Percentiles rank a stretch among this genome's conserved stretches.
Evolutionary conservation across 805 yeast genomes (phyloP).

Genomic region (Nakazawaea molendinolei): DNA sequence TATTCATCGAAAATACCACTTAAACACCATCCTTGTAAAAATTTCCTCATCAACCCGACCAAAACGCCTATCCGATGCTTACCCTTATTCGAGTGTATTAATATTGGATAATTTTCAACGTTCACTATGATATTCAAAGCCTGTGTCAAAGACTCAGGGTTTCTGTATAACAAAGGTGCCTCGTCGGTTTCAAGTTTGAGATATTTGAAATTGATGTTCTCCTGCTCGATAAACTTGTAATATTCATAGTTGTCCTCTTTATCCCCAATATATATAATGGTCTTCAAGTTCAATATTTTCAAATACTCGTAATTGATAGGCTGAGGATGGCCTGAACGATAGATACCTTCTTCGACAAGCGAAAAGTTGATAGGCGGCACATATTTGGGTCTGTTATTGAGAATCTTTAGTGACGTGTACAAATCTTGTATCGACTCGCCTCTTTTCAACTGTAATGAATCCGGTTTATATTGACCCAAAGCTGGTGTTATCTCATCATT

Average conservation of each 20-base stretch:
- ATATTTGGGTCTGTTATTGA: constrained; percentile 27
- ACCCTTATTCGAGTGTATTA: constrained; percentile 94
- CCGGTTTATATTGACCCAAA: constrained; percentile 8
- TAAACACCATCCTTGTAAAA: constrained; percentile 88
- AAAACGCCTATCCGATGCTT: constrained; percentile 92
- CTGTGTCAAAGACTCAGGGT: constrained; percentile 47
- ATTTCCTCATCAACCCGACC: constrained; percentile 83
- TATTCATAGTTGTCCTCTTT: constrained; percentile 61
- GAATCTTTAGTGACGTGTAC: constrained; percentile 26
- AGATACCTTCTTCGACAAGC: constrained; percentile 79
- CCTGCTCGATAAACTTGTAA: constrained; percentile 61
- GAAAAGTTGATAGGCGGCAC: constrained; percentile 94
- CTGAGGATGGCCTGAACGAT: constrained; percentile 92
- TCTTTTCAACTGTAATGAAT: not conserved
- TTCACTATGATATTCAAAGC: constrained; percentile 54
- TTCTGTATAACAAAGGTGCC: constrained; percentile 61
- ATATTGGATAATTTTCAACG: constrained; percentile 73
- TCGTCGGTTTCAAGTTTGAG: constrained; percentile 67
- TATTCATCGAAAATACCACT: constrained; percentile 93
- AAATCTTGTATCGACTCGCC: constrained; percentile 13
- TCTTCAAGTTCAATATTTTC: constrained; percentile 58
- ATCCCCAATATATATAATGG: constrained; percentile 82
- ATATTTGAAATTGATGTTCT: constrained; percentile 61
- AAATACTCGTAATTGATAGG: constrained; percentile 79
- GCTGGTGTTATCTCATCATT: constrained; percentile 3